Base-by-base conservation (phyloP, 2,329 filamentous ascomycete genomes). In the Talaromyces islandicus region DNA sequence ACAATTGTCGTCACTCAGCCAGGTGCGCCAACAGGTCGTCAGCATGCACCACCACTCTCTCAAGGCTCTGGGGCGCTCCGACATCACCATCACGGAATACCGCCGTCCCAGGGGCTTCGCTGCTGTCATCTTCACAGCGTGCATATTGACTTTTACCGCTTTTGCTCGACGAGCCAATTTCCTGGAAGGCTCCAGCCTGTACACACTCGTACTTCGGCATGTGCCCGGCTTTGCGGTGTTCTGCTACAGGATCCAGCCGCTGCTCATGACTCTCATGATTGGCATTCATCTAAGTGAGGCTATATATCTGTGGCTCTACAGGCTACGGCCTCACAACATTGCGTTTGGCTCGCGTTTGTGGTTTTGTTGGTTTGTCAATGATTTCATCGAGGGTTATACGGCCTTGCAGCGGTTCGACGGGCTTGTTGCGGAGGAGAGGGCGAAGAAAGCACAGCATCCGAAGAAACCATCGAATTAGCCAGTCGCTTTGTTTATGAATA, bases 1-100 rank as follows among this genome's bases (percentile, higher is more conserved):
- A 10, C 85, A 90, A 0, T 83, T 97, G 78, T 74, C 76, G n/a
- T 80, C 81, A 38, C 86, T 86, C 73, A 75, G 79, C 38, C 90
- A 96, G 61, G 83, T 87, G 10, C 86, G 91, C 57, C 78, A 82
- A 53, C 84, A 89, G 56, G 78, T 93, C 46, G 85, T 95, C 54
- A 85, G 86, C 56, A 89, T 97, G 85, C 85, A 88, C 70, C 75
- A 82, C 60, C 80, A 83, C 11, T 81, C 83, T 27, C 81, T 88
- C 35, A 66, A 76, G 32, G 81, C 75, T 1, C 83, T 96, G 12
- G 85, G 83, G 17, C 79, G 88, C 43, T 83, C 80, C 61, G 79
- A 82, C 60, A 79, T 86, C 57, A 77, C 77, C 0, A 73, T 88
- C 60, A 80, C 75, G 72, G 83, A 74, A 64, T 85, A 78, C 70